phyloP scores from a whole-genome alignment of 2,329 filamentous ascomycete genomes.

The Fusarium albidum region DNA sequence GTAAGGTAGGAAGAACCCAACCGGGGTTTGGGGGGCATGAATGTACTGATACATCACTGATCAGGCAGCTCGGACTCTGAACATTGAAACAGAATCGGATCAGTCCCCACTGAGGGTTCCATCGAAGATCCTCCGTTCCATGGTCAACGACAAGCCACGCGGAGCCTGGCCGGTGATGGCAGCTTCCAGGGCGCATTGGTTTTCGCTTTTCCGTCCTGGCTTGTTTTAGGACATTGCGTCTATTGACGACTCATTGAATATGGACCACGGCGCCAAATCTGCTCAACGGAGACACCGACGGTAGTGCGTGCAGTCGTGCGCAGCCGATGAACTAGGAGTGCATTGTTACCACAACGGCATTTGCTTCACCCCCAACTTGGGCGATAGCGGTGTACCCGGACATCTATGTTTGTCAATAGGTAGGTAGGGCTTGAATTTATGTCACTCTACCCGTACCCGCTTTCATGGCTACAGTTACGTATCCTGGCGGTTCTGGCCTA shows the following conservation, averaged over 20 bases:
- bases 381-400: slow-evolving; percentile 12
- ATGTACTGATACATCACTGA: slow-evolving; percentile 22
- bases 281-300: slow-evolving; percentile 3
- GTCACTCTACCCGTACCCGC: slow-evolving; percentile 5
- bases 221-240: background rate
- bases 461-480: background rate
- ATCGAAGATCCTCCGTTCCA: slow-evolving; percentile 31
- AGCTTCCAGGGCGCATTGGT: slow-evolving; percentile 21
- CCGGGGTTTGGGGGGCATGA: background rate
- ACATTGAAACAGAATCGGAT: slow-evolving; percentile 23
- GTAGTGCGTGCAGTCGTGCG: background rate
- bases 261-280: background rate
- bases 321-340: slow-evolving; percentile 7
- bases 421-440: slow-evolving; percentile 10
- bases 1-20: background rate
- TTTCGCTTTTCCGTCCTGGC: slow-evolving; percentile 16
- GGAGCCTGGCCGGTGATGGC: slow-evolving; percentile 22
- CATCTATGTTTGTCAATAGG: slow-evolving; percentile 12
- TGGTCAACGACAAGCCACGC: slow-evolving; percentile 29
- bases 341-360: slow-evolving; percentile 2
- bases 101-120: slow-evolving; percentile 29
- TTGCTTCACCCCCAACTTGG: slow-evolving; percentile 5
- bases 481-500: background rate
- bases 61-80: slow-evolving; percentile 18
- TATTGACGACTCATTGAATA: background rate